Base-by-base conservation (phyloP, 345 rosid genomes). In the Eucalyptus lansdowneana region DNA sequence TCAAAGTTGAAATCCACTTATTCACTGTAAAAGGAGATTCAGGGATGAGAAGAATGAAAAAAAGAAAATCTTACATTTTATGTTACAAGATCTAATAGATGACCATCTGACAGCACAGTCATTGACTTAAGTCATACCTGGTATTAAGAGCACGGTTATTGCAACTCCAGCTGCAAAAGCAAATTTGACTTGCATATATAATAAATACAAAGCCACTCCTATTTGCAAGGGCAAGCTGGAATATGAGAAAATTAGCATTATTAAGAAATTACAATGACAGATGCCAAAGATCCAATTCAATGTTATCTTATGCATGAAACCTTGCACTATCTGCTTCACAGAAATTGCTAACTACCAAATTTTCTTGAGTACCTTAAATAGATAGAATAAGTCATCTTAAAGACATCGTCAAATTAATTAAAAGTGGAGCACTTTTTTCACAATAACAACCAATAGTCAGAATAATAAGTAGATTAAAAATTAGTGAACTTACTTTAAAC, bases 171-270 rank as follows among this genome's bases (percentile, higher is more conserved):
- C 93, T 8, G 94, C 93, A 92, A 97, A 96, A 87, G 99, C 97
- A 90, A 96, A 95, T 91, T 96, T 93, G 88, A 96, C 99, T 96
- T 97, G 99, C 19, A 96, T 96, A 91, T 96, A 97, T 86, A 97
- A 89, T 87, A 97, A 96, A 93, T 94, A 97, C 90, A 97, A 91
- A 17, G 99, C 97, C 89, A 96, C 90, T 87, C 97, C 99, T 89
- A 97, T 96, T 94, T 97, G 99, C 91, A 97, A 91, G 90, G 99
- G 99, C 93, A 97, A 91, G 95, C 98, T 97, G 99, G 87, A 50
- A 86, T 29, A 37, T 42, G 16, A 86, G 88, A 56, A 17, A 50
- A 86, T 21, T 37, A 86, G 88, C 62, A 50, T 86, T 42, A 86
- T 86, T 12, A n/a, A 14, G 88, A 50, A 21, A 49, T 86, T 56